Conservation (phyloP, 139 green algal species). For the Coelastrella sp. region DNA sequence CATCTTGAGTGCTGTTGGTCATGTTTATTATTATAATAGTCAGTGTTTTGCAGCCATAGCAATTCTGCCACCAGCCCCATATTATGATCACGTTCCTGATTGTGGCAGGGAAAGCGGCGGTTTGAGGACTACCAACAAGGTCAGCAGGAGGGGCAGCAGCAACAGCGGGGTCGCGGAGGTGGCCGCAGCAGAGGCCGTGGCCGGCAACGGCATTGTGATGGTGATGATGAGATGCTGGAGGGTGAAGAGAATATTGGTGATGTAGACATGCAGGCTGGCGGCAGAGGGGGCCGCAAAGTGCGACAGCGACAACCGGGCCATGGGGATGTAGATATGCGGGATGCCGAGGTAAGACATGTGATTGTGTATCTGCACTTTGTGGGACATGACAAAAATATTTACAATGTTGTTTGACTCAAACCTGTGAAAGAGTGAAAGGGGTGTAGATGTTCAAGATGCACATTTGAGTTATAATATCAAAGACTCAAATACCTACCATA, state of each 20-base stretch:
- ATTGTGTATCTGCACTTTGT: background rate
- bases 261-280: background rate
- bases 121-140: constrained; percentile 32
- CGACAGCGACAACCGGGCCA: constrained; percentile 8
- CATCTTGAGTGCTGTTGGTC: background rate
- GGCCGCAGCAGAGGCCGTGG: background rate
- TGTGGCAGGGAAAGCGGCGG: constrained; percentile 51
- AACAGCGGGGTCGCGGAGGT: background rate
- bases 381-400: no score
- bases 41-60: background rate
- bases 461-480: no score
- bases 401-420: no score
- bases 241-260: background rate
- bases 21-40: background rate
- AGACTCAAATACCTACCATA: no score
- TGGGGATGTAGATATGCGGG: constrained; percentile 37
- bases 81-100: constrained; percentile 46
- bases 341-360: constrained; percentile 7
- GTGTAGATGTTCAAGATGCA: no score
- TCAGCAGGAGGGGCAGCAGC: constrained; percentile 19
- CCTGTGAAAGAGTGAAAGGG: no score
- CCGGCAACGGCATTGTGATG: background rate
- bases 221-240: background rate
- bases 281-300: background rate
- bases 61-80: background rate